Base-by-base conservation (phyloP, 805 yeast genomes). In the Kluyveromyces aestuarii region DNA sequence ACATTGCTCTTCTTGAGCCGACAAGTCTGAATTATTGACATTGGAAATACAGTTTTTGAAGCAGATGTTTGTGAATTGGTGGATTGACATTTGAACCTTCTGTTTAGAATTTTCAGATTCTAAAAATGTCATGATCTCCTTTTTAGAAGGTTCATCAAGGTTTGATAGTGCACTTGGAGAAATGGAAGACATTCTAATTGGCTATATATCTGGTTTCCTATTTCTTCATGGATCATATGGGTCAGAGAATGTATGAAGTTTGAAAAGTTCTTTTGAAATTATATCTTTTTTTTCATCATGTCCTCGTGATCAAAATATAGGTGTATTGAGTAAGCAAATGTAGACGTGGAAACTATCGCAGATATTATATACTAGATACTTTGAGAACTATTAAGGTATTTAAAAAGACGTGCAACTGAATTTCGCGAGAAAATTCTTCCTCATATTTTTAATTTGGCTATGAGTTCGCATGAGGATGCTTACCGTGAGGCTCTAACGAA, bases 51-150 rank as follows among this genome's bases (percentile, higher is more conserved):
- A 90, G 69, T 86, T 85, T 64, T 84, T 86, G 75, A 88, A 90
- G 66, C 98, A 90, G 73, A 83, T 74, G 62, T 88, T 90, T 27
- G 96, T 89, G 76, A 87, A 88, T 60, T 76, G 79, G 65, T 90
- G 96, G 52, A 90, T 85, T 35, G 95, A 80, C 71, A 78, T 76
- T 66, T 88, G 96, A 30, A 90, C 87, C 69, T 88, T 87, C 48
- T 91, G 82, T 71, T 86, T 87, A 53, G 93, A 78, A 62, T 84
- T 83, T 69, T 90, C 96, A 13, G 83, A 70, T 62, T 88, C 95
- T 44, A 89, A 72, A 71, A 87, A 89, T 49, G 76, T 73, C 58
- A 81, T 72, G 45, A 89, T 80, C 53, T 88, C 95, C 61, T 80
- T 76, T 65, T 84, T 81, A 42, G 93, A 77, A 27, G 73, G 50